These are phyloP conservation scores for Beauveria sp. DNA, from an alignment of 2,329 filamentous ascomycete genomes.

Conservation along the genomic window DNA sequence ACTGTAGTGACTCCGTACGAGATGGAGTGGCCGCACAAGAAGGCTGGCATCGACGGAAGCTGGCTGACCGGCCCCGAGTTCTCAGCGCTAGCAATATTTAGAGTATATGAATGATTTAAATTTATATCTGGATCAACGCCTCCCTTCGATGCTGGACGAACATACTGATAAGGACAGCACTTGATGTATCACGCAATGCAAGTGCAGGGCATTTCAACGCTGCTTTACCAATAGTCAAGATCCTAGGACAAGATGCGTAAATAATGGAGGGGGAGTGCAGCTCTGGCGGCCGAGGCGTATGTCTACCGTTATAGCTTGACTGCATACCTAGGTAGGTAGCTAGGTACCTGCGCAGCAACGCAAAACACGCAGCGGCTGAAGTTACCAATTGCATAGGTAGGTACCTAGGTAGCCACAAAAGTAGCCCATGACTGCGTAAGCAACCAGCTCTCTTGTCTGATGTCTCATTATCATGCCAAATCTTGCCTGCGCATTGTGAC, in stretches of 20 bases:
- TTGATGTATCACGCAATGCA: too few species aligned
- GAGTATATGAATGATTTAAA: too few species aligned
- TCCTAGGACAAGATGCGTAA: not conserved
- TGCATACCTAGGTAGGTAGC: not conserved
- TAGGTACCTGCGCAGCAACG: not conserved
- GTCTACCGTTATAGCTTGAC: not conserved
- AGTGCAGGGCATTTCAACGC: too few species aligned
- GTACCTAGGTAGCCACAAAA: not conserved
- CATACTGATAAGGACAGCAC: not conserved
- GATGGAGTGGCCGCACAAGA: too few species aligned
- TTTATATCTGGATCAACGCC: not conserved
- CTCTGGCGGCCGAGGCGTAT: not conserved
- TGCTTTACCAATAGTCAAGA: too few species aligned
- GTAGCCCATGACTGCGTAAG: not conserved
- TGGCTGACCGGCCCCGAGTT: too few species aligned
- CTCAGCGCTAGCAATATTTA: too few species aligned
- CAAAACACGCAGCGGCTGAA: not conserved
- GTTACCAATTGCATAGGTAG: not conserved
- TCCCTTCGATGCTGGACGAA: not conserved
- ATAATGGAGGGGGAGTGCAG: not conserved
- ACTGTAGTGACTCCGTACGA: too few species aligned
- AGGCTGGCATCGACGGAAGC: too few species aligned
- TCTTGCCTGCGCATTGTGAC: not conserved
- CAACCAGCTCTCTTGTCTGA: not conserved
- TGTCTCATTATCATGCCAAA: not conserved